Conservation (phyloP, 805 yeast genomes). For the Komagataella ulmi region DNA sequence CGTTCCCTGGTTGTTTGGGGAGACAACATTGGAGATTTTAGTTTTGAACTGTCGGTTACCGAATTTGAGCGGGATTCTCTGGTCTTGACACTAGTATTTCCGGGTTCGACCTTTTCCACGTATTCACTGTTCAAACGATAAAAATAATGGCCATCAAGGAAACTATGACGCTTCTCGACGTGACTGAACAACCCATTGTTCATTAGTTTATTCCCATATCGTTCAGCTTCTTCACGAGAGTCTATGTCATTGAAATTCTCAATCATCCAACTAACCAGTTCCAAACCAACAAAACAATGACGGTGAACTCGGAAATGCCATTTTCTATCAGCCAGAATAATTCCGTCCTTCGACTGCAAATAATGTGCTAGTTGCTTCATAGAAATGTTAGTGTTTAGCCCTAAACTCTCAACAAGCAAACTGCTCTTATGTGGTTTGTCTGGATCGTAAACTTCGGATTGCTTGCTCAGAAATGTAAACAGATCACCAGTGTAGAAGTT, state of each 20-base stretch:
- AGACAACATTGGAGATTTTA: neutral
- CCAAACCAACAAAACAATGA: slow-evolving; percentile 76
- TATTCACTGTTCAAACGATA: slow-evolving; percentile 56
- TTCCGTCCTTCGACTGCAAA: slow-evolving; percentile 51
- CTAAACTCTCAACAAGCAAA: slow-evolving; percentile 17
- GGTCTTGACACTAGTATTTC: slow-evolving; percentile 4
- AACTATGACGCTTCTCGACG: slow-evolving; percentile 71
- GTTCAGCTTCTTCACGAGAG: slow-evolving; percentile 71
- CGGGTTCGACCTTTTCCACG: slow-evolving; percentile 15
- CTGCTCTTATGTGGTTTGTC: slow-evolving; percentile 2
- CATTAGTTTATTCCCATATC: slow-evolving; percentile 71
- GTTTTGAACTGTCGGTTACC: neutral
- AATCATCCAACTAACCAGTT: slow-evolving; percentile 74
- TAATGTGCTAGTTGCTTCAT: slow-evolving; percentile 44
- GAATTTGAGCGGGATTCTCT: slow-evolving; percentile 1
- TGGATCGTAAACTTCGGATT: slow-evolving; percentile 23
- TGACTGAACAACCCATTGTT: slow-evolving; percentile 60
- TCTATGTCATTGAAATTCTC: slow-evolving; percentile 70
- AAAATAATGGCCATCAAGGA: slow-evolving; percentile 88
- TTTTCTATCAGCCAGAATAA: slow-evolving; percentile 60
- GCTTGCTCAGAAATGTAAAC: slow-evolving; percentile 46
- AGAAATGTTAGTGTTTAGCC: slow-evolving; percentile 30
- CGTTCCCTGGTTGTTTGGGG: neutral
- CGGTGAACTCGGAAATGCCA: slow-evolving; percentile 84
- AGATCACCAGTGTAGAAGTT: slow-evolving; percentile 81